Base-by-base conservation (phyloP, 306 rosid species). In the Prunus kanzakura region DNA sequence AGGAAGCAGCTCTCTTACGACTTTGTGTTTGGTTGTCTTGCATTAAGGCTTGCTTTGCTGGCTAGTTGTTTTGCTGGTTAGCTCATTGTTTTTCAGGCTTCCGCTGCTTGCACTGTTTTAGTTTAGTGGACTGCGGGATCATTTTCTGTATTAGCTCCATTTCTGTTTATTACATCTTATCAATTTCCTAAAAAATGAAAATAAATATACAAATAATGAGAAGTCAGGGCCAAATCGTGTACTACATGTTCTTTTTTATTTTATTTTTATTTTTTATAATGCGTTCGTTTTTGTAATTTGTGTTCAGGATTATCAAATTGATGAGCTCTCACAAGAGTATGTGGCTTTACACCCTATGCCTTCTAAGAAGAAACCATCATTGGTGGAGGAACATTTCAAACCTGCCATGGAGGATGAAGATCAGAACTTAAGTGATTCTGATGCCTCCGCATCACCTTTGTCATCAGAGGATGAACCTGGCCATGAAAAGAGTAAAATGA, bases 271-370 rank as follows among this genome's bases (percentile, higher is more conserved):
- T 27, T 65, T 32, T 38, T 27, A 12, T 58, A 62, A 4, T 64
- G 35, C 52, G 1, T 76, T 57, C 52, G 50, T 71, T 46, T 56
- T 58, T 78, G n/a, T 81, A 73, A 46, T 75, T 77, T 41, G 76
- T 71, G 77, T 75, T 67, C 83, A 92, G 97, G 88, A 90, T n/a
- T 95, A 71, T 55, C 88, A 90, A 85, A 90, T 92, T 69, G 85
- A 92, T 63, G 91, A 87, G 86, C 4, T 71, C 60, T 95, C 98
- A 0, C 72, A 79, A 66, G 97, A 95, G 78, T 92, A 90, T 83
- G 70, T 86, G 78, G 93, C 96, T 25, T 82, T 92, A 77, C 97
- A 95, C 82, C 98, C 98, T 29, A 77, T 89, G 82, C 81, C 96
- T 82, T 86, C 97, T 77, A 86, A 83, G 69, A 91, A 89, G 88